Evolutionary conservation across 208 protist genomes (phyloP), one percentile per base, ranked within the genome.

Genomic region (Leishmania guyanensis): DNA sequence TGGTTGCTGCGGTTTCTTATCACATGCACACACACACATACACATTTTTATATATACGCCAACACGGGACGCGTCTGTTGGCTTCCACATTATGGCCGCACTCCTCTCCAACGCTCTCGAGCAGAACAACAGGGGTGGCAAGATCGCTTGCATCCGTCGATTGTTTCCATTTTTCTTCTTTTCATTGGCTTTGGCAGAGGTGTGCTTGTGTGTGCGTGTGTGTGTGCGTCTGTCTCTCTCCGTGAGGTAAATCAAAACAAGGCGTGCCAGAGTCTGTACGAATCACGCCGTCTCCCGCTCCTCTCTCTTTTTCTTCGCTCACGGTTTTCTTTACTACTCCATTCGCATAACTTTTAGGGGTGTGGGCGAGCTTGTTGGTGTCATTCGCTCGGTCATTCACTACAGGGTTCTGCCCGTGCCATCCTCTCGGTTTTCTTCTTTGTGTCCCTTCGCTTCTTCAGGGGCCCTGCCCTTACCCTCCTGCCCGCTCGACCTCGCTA

Each of bases 121-220:
- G 20, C 10, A 33, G 43, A n/a, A 12, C 39, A 51, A 22, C 26
- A 73, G 43, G 46, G 69, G 46, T 29, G 39, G 69, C 69, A 73
- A 10, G 10, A 54, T 73, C 69, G 53, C 69, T 46, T 51, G 39
- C 22, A 33, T 20, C 33, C 17, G 48, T 17, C 51, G 12, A 51
- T 50, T 62, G 26, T 43, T 22, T 73, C 69, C 58, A 5, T 56
- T 58, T 77, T 56, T 12, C 16, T 39, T 60, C 20, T 65, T 60
- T 83, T 56, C 64, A 66, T 71, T 77, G 53, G 2, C 81, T 70
- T 80, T 88, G 75, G 39, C 54, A 14, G 48, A 12, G 68, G 16
- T 17, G 39, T 26, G 48, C 53, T 4, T 33, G 5, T 62, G 43
- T 77, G 65, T 54, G 51, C n/a, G 66, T 81, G 62, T 68, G 22